Conservation (phyloP, 495 filamentous ascomycete species). For the Penicillium robsamsonii region DNA sequence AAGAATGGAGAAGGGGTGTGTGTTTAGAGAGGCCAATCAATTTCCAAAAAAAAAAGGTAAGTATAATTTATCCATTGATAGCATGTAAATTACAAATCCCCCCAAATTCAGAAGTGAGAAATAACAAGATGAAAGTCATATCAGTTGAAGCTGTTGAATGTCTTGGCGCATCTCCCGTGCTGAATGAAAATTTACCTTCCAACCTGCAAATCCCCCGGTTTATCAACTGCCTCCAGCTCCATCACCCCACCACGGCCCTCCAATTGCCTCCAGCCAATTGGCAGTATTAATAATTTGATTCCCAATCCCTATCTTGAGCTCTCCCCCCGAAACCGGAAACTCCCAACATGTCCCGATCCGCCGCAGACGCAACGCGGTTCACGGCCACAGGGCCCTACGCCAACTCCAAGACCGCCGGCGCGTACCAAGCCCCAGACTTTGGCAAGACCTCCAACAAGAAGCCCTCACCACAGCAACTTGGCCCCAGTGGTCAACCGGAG, state of each 20-base stretch:
- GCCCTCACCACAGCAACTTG: conserved; percentile 22
- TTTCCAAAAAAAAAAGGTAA: not conserved
- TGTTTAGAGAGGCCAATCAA: not conserved
- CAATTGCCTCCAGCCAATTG: conserved; percentile 4
- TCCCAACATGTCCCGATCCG: conserved; percentile 73
- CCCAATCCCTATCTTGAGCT: not conserved
- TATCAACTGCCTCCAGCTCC: conserved; percentile 16
- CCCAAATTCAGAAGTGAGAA: not conserved
- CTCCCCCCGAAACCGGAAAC: not conserved
- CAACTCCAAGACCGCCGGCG: conserved; percentile 57
- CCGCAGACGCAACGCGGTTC: conserved; percentile 92
- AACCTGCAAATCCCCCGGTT: conserved; percentile 16
- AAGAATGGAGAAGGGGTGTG: not conserved
- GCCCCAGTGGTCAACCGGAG: conserved; percentile 51
- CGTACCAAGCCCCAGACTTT: conserved; percentile 40
- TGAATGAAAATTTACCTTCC: conserved; percentile 47
- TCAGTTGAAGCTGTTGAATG: conserved; percentile 16
- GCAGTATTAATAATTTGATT: conserved; percentile 4
- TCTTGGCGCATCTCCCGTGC: conserved; percentile 30
- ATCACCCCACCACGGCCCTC: conserved; percentile 18
- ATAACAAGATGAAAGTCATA: not conserved
- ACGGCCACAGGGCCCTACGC: conserved; percentile 90
- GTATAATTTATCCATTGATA: not conserved
- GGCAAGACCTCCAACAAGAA: conserved; percentile 25
- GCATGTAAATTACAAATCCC: not conserved